Conservation (phyloP, 139 green algal species). For the Pleodorina starrii region DNA sequence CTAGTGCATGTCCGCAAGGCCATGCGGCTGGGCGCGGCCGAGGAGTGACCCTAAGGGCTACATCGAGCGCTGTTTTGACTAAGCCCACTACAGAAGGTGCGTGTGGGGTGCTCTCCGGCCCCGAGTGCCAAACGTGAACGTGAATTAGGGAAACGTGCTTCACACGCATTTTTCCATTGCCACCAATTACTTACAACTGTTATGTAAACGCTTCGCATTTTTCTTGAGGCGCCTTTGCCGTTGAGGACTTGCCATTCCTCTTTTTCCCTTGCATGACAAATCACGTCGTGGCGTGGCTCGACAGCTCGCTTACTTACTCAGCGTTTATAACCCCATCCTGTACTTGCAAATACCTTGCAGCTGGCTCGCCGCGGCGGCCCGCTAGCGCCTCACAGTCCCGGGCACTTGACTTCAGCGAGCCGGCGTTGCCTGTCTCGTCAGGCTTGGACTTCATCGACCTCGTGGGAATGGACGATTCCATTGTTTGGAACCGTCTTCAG, state of each 20-base stretch:
- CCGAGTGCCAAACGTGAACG: not conserved
- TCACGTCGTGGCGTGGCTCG: not conserved
- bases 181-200: not conserved
- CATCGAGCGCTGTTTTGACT: not conserved
- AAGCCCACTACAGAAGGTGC: not conserved
- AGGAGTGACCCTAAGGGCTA: not conserved
- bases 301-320: not conserved
- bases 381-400: not conserved
- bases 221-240: not conserved
- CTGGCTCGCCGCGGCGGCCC: not conserved
- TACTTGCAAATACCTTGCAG: not conserved
- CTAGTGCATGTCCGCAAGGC: too few relatives aligned
- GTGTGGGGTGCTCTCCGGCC: not conserved
- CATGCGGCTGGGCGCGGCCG: too few relatives aligned
- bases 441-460: slow-evolving; percentile 25
- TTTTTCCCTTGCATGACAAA: not conserved
- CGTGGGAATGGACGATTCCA: not conserved
- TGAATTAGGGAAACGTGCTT: not conserved
- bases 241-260: not conserved
- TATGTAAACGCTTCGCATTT: not conserved
- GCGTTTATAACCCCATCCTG: not conserved
- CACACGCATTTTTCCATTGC: not conserved
- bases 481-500: not conserved
- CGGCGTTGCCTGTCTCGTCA: not conserved
- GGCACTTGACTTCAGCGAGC: not conserved